Evolutionary conservation across 176 grass and related monocot species (phyloP).

Genomic region (Metroxylon sagu): DNA sequence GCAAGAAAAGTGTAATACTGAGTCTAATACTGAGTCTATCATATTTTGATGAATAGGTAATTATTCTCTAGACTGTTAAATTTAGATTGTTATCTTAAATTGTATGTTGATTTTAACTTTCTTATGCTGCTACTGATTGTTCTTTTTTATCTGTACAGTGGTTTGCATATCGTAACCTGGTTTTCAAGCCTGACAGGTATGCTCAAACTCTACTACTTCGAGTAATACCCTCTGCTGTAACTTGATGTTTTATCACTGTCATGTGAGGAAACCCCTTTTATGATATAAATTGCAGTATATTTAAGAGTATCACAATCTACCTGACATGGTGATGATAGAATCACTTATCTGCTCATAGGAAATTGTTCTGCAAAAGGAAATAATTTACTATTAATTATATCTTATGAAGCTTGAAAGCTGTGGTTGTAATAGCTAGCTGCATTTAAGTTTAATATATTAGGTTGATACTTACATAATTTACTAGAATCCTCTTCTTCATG

Average conservation of each 20-base stretch:
- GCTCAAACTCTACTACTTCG: background rate
- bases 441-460: no score
- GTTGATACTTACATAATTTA: no score
- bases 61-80: background rate
- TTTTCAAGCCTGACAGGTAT: slow-evolving; percentile 90
- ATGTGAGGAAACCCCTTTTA: background rate
- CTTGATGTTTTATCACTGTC: background rate
- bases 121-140: slow-evolving; percentile 1
- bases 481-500: no score
- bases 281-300: background rate
- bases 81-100: background rate
- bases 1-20: no score
- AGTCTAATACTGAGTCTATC: no score
- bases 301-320: background rate
- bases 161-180: slow-evolving; percentile 84
- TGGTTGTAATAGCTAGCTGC: no score
- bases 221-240: background rate
- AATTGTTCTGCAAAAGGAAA: no score
- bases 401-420: no score
- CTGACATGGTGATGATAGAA: no score
- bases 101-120: background rate
- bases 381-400: no score
- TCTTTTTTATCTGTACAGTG: slow-evolving; percentile 49
- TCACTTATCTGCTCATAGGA: no score
- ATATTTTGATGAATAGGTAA: no score